Conservation (phyloP, 495 filamentous ascomycete genomes). For the Talaromyces trachyspermus region DNA sequence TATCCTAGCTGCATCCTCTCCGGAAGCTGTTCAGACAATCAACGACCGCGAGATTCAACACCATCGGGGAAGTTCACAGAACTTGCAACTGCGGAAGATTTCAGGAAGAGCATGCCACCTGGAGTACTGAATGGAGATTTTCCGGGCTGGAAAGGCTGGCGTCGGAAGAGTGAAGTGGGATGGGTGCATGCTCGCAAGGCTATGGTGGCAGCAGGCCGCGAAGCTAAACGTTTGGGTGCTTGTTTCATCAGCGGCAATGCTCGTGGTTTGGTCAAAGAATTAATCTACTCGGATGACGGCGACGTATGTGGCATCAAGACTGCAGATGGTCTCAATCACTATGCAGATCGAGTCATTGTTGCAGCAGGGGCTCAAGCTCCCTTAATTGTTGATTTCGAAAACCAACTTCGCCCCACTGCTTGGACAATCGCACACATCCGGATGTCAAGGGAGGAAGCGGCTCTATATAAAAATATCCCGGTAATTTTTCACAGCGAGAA, state of each 20-base stretch:
- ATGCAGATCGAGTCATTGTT: constrained; percentile 23
- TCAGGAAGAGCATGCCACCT: constrained; percentile 22
- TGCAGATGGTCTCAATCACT: constrained; percentile 12
- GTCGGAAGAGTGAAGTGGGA: constrained; percentile 23
- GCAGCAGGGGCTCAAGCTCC: constrained; percentile 25
- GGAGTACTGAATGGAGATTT: constrained; percentile 32
- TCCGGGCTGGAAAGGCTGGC: constrained; percentile 28
- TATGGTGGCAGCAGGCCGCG: constrained; percentile 22
- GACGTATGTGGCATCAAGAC: constrained; percentile 15
- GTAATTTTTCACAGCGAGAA: constrained; percentile 44
- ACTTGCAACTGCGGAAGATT: constrained; percentile 29
- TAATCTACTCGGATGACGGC: constrained; percentile 6
- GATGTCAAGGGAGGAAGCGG: constrained; percentile 36
- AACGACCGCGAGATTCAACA: background rate
- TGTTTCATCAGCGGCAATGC: constrained; percentile 24
- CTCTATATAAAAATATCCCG: constrained; percentile 35
- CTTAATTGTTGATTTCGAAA: constrained; percentile 29
- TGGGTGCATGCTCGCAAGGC: constrained; percentile 35
- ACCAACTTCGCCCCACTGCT: constrained; percentile 44
- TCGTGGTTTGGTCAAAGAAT: constrained; percentile 14
- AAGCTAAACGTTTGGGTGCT: constrained; percentile 29
- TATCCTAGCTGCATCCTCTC: constrained; percentile 22
- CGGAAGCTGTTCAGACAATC: background rate
- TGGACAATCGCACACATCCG: constrained; percentile 46
- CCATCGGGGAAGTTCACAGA: constrained; percentile 7